A percentile compares a stretch with the other conserved stretches of the same genome.
phyloP scores from a whole-genome alignment of 1,284 basidiomycete genomes.

The Trametes hirsuta region DNA sequence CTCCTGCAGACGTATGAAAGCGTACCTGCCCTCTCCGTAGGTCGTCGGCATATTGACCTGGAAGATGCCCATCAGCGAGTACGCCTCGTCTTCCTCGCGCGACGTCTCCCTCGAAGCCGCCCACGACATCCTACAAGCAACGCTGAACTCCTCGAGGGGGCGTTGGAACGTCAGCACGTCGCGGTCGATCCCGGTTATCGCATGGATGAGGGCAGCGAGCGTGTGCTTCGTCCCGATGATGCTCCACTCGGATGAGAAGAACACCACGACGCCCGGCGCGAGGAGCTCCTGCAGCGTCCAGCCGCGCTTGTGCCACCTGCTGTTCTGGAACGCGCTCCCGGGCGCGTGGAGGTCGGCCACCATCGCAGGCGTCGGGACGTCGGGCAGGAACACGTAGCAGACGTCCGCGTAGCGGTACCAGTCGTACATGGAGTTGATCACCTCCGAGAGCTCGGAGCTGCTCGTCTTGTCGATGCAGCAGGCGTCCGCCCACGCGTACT shows the following conservation, averaged over 20 bases:
- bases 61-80: slow-evolving; percentile 16
- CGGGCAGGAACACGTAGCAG: slow-evolving; percentile 16
- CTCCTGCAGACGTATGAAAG: slow-evolving; percentile 15
- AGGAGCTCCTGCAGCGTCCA: slow-evolving; percentile 16
- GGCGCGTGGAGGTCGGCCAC: background rate
- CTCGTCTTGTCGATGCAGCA: slow-evolving; percentile 18
- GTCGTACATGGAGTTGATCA: slow-evolving; percentile 21
- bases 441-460: slow-evolving; percentile 19
- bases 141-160: background rate
- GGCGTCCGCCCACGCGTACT: slow-evolving; percentile 13
- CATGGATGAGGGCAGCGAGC: slow-evolving; percentile 3
- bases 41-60: slow-evolving; percentile 9
- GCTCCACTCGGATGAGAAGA: background rate
- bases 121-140: slow-evolving; percentile 19
- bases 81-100: slow-evolving; percentile 12
- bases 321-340: background rate
- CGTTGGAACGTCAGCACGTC: background rate
- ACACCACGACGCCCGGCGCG: slow-evolving; percentile 4
- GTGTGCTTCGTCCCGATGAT: slow-evolving; percentile 12
- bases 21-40: slow-evolving; percentile 13
- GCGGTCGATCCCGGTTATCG: background rate
- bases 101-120: slow-evolving; percentile 2
- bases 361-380: slow-evolving; percentile 5
- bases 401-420: slow-evolving; percentile 9
- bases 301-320: slow-evolving; percentile 12